phyloP scores from a whole-genome alignment of 352 stramenopile species.

The Pythium aquatile region DNA sequence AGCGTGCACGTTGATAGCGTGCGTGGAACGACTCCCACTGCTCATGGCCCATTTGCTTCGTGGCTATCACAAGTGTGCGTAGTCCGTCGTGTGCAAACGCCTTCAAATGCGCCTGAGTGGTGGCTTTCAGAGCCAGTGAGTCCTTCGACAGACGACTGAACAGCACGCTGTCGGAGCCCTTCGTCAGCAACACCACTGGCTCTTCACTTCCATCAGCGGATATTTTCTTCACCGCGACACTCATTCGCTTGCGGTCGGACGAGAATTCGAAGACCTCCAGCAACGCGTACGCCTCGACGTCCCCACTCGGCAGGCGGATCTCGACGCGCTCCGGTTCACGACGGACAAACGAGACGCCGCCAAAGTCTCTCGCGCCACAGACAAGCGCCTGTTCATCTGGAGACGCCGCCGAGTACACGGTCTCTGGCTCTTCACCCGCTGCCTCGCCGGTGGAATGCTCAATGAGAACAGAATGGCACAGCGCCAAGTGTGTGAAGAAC shows the following conservation, averaged over 20 bases:
- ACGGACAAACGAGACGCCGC: slow-evolving; percentile 60
- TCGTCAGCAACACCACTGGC: slow-evolving; percentile 67
- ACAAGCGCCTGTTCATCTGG: slow-evolving; percentile 81
- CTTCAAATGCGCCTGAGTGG: slow-evolving; percentile 67
- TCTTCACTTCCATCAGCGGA: slow-evolving; percentile 58
- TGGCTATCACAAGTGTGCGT: slow-evolving; percentile 80
- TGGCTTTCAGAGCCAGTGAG: slow-evolving; percentile 32
- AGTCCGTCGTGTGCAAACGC: slow-evolving; percentile 84
- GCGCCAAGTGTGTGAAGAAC: slow-evolving; percentile 82
- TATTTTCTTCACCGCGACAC: slow-evolving; percentile 61
- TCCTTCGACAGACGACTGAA: slow-evolving; percentile 56
- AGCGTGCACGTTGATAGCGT: slow-evolving; percentile 54
- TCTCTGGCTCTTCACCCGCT: slow-evolving; percentile 21
- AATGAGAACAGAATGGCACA: slow-evolving; percentile 97
- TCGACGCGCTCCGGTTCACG: slow-evolving; percentile 57
- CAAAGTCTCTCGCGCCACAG: slow-evolving; percentile 72
- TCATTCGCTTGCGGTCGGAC: slow-evolving; percentile 85
- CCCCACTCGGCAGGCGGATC: slow-evolving; percentile 44
- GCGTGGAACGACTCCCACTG: slow-evolving; percentile 65
- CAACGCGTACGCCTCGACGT: slow-evolving; percentile 72
- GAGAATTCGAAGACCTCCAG: slow-evolving; percentile 93
- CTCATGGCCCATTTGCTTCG: slow-evolving; percentile 43
- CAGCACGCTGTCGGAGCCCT: slow-evolving; percentile 80
- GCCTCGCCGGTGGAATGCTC: slow-evolving; percentile 74
- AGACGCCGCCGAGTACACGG: slow-evolving; percentile 88